phyloP scores from a whole-genome alignment of 169 alveolate species.

The Cryptosporidium baileyi region DNA sequence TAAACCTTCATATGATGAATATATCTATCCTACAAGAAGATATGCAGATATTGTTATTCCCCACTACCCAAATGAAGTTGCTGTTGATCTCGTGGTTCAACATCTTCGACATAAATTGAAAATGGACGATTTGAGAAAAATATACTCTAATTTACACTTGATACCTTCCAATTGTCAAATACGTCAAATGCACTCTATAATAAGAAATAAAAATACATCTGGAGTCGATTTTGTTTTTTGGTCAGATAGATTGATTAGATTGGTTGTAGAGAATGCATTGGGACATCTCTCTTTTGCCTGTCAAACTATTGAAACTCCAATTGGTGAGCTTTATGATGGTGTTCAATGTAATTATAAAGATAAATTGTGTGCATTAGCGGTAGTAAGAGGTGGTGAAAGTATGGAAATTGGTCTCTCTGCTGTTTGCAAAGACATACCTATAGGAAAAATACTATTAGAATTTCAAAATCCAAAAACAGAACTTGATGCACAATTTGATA shows the following conservation, averaged over 20 bases:
- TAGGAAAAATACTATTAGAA: conserved; percentile 55
- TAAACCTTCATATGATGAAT: conserved; percentile 81
- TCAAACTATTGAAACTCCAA: conserved; percentile 68
- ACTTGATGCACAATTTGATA: conserved; percentile 51
- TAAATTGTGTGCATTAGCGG: conserved; percentile 66
- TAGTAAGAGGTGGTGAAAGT: conserved; percentile 70
- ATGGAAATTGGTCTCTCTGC: conserved; percentile 70
- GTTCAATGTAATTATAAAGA: conserved; percentile 44
- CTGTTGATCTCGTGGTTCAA: conserved; percentile 72
- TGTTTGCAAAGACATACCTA: conserved; percentile 64
- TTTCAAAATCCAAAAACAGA: conserved; percentile 66
- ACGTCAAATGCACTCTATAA: conserved; percentile 70
- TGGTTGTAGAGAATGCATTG: conserved; percentile 70
- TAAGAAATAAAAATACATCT: conserved; percentile 45
- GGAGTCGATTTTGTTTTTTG: conserved; percentile 69
- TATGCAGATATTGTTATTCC: conserved; percentile 82
- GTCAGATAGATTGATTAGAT: conserved; percentile 66
- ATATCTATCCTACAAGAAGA: conserved; percentile 79
- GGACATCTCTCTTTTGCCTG: conserved; percentile 53
- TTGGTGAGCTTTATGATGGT: conserved; percentile 58
- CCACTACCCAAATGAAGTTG: conserved; percentile 71
- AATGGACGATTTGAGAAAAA: conserved; percentile 63
- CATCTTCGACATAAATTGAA: conserved; percentile 49
- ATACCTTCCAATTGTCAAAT: conserved; percentile 68
- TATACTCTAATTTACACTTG: conserved; percentile 53